These are phyloP conservation scores for Penicillium soppii DNA, from an alignment of 495 filamentous ascomycete species.

Conservation along the genomic window DNA sequence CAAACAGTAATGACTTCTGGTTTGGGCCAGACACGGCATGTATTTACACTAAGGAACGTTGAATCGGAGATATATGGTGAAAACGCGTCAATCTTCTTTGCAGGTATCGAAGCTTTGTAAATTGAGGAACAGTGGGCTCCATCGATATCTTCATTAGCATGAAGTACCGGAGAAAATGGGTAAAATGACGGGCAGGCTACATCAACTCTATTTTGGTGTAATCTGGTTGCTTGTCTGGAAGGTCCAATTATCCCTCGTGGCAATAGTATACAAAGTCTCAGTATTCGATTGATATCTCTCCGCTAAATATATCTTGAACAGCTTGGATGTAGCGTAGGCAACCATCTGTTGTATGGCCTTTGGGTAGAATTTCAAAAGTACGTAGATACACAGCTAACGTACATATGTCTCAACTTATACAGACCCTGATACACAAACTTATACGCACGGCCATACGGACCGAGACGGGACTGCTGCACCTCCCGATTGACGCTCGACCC, in stretches of 20 bases:
- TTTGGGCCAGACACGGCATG: constrained; percentile 3
- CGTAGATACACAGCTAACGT: neutral
- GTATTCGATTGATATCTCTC: neutral
- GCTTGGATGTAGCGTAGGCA: neutral
- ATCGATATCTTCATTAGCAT: constrained; percentile 1
- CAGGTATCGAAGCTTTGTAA: constrained; percentile 12
- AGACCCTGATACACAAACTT: constrained; percentile 14
- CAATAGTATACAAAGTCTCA: neutral
- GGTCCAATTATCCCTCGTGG: constrained; percentile 14
- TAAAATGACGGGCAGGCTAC: constrained; percentile 23
- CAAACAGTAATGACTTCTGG: neutral
- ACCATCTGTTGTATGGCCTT: neutral
- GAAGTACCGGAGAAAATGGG: neutral
- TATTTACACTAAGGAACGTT: neutral
- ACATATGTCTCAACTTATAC: neutral
- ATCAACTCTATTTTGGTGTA: constrained; percentile 29
- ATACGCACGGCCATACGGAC: constrained; percentile 23
- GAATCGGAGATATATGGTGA: neutral
- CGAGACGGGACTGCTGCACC: constrained; percentile 25
- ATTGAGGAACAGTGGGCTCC: neutral
- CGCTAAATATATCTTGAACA: neutral
- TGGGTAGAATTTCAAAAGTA: neutral
- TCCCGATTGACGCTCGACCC: constrained; percentile 11
- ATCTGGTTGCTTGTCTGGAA: constrained; percentile 3
- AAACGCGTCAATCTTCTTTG: constrained; percentile 7